These are phyloP conservation scores for Bombardia bombarda DNA, from an alignment of 495 filamentous ascomycete species.

Conservation along the genomic window DNA sequence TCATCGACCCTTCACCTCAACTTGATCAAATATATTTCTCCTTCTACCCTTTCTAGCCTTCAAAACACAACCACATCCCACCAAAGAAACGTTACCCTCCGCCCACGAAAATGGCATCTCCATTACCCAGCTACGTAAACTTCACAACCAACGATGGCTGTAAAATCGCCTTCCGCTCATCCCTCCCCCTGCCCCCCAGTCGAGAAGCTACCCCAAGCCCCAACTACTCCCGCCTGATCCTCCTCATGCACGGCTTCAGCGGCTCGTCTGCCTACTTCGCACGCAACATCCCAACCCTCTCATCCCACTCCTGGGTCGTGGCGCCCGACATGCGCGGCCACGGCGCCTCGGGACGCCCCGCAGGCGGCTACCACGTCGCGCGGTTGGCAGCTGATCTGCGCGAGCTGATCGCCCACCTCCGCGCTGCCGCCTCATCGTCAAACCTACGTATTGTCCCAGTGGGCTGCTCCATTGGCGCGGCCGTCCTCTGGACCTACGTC, in stretches of 20 bases:
- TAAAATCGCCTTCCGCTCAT: conserved; percentile 24
- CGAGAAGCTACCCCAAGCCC: neutral
- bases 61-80: no score
- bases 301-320: conserved; percentile 24
- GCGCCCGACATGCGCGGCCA: conserved; percentile 39
- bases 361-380: conserved; percentile 36
- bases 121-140: no score
- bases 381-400: conserved; percentile 34
- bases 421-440: conserved; percentile 5
- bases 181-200: conserved; percentile 8
- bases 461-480: conserved; percentile 38
- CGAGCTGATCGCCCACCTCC: conserved; percentile 22
- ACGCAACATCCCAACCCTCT: conserved; percentile 25
- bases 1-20: no score
- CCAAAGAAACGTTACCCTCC: no score
- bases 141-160: conserved; percentile 25
- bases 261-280: conserved; percentile 35
- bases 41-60: no score
- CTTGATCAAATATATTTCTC: no score
- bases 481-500: conserved; percentile 36
- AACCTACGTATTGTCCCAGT: conserved; percentile 20
- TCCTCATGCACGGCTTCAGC: conserved; percentile 40
- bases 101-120: no score
- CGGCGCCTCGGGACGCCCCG: conserved; percentile 25
- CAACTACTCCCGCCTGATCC: conserved; percentile 12